Conservation (phyloP, 2,329 filamentous ascomycete species). For the Cryphonectria nitschkei region DNA sequence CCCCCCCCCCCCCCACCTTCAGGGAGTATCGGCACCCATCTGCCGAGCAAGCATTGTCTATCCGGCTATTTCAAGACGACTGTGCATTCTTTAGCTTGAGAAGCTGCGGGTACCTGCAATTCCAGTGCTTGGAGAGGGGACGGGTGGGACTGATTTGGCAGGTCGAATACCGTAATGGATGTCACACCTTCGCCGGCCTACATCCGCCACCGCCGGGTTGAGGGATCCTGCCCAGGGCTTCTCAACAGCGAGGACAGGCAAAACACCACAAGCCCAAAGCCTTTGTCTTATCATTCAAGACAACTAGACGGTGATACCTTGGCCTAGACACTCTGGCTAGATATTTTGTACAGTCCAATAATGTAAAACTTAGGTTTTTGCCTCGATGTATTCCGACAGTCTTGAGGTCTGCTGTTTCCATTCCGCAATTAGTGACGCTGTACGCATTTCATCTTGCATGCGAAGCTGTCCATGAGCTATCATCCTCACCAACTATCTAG, state of each 20-base stretch:
- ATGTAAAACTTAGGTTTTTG: too few relatives aligned
- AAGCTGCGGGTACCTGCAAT: slow-evolving; percentile 22
- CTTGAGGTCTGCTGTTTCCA: not conserved
- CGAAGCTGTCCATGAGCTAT: not conserved
- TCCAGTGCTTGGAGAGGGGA: slow-evolving; percentile 15
- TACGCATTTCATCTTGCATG: not conserved
- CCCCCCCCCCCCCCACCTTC: slow-evolving; percentile 14
- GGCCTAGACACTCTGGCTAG: not conserved
- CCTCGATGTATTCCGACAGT: not conserved
- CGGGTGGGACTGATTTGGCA: slow-evolving; percentile 13
- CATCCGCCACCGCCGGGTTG: not conserved
- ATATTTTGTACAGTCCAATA: too few relatives aligned
- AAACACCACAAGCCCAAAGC: not conserved
- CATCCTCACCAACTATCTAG: not conserved
- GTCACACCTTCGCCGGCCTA: slow-evolving; percentile 11
- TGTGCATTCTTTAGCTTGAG: slow-evolving; percentile 7
- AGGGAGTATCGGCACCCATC: slow-evolving; percentile 16
- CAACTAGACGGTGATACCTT: not conserved
- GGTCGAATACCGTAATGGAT: slow-evolving; percentile 7
- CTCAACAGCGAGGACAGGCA: not conserved
- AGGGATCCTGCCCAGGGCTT: not conserved
- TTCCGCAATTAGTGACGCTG: not conserved
- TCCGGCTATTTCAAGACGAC: not conserved
- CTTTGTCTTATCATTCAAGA: not conserved
- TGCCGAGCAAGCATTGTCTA: slow-evolving; percentile 22